Evolutionary conservation across 371 early-diverging fungal genomes (phyloP).

Genomic region (Smittium mucronatum): DNA sequence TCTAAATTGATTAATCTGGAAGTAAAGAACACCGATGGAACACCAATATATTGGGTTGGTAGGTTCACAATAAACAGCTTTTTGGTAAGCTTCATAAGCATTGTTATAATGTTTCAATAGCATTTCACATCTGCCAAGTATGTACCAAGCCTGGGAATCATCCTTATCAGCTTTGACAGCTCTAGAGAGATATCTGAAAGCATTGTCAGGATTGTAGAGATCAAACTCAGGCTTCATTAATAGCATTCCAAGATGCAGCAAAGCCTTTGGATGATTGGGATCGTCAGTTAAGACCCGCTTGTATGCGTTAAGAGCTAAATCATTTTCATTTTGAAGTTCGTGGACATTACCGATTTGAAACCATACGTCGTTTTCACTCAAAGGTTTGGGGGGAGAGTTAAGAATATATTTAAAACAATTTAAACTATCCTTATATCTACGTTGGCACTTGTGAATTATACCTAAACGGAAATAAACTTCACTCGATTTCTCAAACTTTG

Average conservation of each 20-base stretch:
- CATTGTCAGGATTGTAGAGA: slow-evolving; percentile 69
- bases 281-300: slow-evolving; percentile 79
- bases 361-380: slow-evolving; percentile 90
- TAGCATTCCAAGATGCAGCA: slow-evolving; percentile 94
- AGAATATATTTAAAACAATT: slow-evolving; percentile 90
- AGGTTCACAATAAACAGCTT: slow-evolving; percentile 90
- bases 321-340: slow-evolving; percentile 87
- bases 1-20: slow-evolving; percentile 87
- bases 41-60: slow-evolving; percentile 97
- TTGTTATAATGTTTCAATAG: slow-evolving; percentile 85
- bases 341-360: slow-evolving; percentile 95
- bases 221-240: slow-evolving; percentile 72
- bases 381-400: slow-evolving; percentile 80
- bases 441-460: slow-evolving; percentile 92
- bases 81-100: slow-evolving; percentile 95
- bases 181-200: slow-evolving; percentile 66
- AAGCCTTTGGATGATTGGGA: slow-evolving; percentile 86
- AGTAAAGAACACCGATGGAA: slow-evolving; percentile 95
- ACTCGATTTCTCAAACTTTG: slow-evolving; percentile 85
- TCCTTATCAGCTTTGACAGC: slow-evolving; percentile 73
- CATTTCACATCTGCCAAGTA: slow-evolving; percentile 94
- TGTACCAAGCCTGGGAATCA: slow-evolving; percentile 93
- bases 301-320: slow-evolving; percentile 77
- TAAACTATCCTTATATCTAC: slow-evolving; percentile 71
- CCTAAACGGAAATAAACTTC: slow-evolving; percentile 96